Evolutionary conservation across 495 filamentous ascomycete genomes (phyloP).

Genomic region (Hypoxylon cercidicola): DNA sequence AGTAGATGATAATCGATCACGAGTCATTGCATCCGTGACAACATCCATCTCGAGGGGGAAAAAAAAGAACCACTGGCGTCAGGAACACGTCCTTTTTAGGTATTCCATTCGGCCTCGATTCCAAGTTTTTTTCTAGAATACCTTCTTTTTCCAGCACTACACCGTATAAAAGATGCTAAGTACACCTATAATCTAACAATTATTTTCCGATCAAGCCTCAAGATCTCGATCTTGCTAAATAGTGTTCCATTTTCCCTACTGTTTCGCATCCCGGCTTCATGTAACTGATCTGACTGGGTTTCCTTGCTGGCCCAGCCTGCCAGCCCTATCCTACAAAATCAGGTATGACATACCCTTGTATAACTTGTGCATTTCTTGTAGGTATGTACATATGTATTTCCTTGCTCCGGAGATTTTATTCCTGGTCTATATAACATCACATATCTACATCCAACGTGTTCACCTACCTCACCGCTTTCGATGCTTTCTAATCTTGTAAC

Average conservation of each 20-base stretch:
- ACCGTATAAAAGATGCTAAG: constrained; percentile 6
- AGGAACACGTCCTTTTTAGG: constrained; percentile 22
- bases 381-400: too few relatives aligned
- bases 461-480: too few relatives aligned
- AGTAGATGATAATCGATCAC: constrained; percentile 8
- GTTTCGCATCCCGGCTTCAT: neutral
- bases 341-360: too few relatives aligned
- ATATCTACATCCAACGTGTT: too few relatives aligned
- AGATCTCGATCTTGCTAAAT: constrained; percentile 32
- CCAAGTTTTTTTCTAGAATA: constrained; percentile 17
- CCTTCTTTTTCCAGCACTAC: constrained; percentile 11
- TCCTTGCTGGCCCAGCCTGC: too few relatives aligned
- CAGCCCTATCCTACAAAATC: too few relatives aligned
- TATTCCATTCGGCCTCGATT: neutral
- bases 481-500: too few relatives aligned
- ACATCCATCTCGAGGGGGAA: constrained; percentile 17
- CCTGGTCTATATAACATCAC: too few relatives aligned
- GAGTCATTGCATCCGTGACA: constrained; percentile 15
- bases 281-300: neutral
- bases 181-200: constrained; percentile 4
- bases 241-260: constrained; percentile 12
- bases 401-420: too few relatives aligned
- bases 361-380: too few relatives aligned
- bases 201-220: constrained; percentile 40
- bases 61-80: constrained; percentile 17